A percentile compares a stretch with the other conserved stretches of the same genome.
Conservation (phyloP, 805 yeast species). For the Saturnispora mendoncae region DNA sequence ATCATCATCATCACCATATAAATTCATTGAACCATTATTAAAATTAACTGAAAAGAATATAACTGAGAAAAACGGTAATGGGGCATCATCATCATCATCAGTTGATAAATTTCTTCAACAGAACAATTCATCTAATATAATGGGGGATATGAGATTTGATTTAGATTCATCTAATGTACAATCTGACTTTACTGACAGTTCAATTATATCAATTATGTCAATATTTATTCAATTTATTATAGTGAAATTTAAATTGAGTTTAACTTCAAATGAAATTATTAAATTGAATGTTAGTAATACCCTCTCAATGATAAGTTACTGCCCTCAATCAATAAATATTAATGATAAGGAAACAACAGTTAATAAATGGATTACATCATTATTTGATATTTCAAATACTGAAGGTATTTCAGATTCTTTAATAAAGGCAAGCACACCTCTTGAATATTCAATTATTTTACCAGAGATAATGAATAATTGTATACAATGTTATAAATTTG, state of each 20-base stretch:
- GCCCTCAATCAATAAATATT: conserved; percentile 4
- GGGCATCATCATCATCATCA: conserved; percentile 10
- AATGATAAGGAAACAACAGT: conserved; percentile 19
- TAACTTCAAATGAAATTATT: conserved; percentile 14
- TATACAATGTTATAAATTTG: conserved; percentile 47
- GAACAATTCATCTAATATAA: conserved; percentile 18
- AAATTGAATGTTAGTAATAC: conserved; percentile 6
- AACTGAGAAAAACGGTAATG: conserved; percentile 16
- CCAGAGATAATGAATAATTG: conserved; percentile 73
- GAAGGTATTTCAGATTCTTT: conserved; percentile 82
- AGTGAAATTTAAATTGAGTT: not conserved
- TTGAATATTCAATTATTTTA: conserved; percentile 58
- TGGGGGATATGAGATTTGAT: conserved; percentile 35
- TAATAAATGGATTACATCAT: conserved; percentile 69
- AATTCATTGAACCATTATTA: conserved; percentile 36
- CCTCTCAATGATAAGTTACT: conserved; percentile 7
- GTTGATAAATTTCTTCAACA: conserved; percentile 12
- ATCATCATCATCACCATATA: conserved; percentile 34
- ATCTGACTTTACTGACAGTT: conserved; percentile 61
- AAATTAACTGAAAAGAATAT: conserved; percentile 41
- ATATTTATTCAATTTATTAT: conserved; percentile 31
- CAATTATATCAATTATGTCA: conserved; percentile 56
- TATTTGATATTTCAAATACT: conserved; percentile 48
- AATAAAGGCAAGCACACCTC: conserved; percentile 54
- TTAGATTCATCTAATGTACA: conserved; percentile 49